Conservation (phyloP, 805 yeast species). For the Myxozyma kluyveri region DNA sequence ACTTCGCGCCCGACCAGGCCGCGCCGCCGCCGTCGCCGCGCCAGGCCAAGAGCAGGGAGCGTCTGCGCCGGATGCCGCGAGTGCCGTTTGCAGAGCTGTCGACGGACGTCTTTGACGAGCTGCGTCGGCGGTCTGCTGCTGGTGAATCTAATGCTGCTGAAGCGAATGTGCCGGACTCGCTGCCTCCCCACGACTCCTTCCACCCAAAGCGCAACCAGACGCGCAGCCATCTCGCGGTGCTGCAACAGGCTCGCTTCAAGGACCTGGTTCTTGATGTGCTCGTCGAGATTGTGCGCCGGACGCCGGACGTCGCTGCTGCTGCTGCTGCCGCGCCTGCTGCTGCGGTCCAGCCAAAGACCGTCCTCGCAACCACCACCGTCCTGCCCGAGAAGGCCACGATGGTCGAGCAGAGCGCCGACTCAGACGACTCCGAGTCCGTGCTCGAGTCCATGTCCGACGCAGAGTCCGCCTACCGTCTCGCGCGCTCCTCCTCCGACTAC, state of each 20-base stretch:
- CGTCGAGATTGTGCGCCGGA: conserved; percentile 79
- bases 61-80: conserved; percentile 69
- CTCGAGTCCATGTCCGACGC: conserved; percentile 3
- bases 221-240: conserved; percentile 79
- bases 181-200: conserved; percentile 67
- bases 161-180: conserved; percentile 47
- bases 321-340: neutral
- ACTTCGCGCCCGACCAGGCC: conserved; percentile 6
- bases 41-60: conserved; percentile 68
- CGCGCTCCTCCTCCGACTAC: neutral
- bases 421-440: conserved; percentile 47
- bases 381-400: conserved; percentile 82
- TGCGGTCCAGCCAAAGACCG: conserved; percentile 15
- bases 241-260: conserved; percentile 77
- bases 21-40: conserved; percentile 22
- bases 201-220: conserved; percentile 97
- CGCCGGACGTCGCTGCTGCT: conserved; percentile 37
- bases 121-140: conserved; percentile 65
- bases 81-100: conserved; percentile 84
- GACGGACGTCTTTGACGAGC: conserved; percentile 92
- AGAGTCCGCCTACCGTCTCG: neutral
- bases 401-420: conserved; percentile 88
- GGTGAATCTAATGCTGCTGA: conserved; percentile 36
- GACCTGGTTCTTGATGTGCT: conserved; percentile 88
- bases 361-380: conserved; percentile 43